Evolutionary conservation across 257 asterid species (phyloP).

Genomic region (Solanum dulcamara): DNA sequence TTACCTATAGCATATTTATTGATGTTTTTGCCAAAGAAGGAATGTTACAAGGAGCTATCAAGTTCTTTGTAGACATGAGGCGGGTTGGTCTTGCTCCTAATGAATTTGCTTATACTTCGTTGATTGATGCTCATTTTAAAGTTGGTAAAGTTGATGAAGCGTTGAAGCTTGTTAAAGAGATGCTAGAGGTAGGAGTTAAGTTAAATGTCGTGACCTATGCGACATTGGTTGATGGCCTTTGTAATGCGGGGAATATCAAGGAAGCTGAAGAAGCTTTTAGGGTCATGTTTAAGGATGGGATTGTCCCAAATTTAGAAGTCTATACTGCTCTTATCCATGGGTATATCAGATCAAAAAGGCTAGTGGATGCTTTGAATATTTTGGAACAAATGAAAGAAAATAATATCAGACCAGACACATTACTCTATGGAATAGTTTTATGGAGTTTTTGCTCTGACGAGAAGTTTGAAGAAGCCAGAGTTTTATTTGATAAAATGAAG

Average conservation of each 20-base stretch:
- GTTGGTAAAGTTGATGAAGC: slow-evolving; percentile 50
- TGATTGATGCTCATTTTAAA: slow-evolving; percentile 75
- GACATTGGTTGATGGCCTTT: slow-evolving; percentile 65
- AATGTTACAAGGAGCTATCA: slow-evolving; percentile 65
- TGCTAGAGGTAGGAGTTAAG: slow-evolving; percentile 54
- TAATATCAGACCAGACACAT: slow-evolving; percentile 41
- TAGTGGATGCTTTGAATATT: slow-evolving; percentile 53
- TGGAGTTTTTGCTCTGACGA: slow-evolving; percentile 74
- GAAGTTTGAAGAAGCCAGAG: slow-evolving; percentile 54
- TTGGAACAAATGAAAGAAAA: slow-evolving; percentile 46
- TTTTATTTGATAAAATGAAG: slow-evolving; percentile 61
- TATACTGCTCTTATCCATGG: slow-evolving; percentile 78
- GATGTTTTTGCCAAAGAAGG: slow-evolving; percentile 94
- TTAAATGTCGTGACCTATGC: slow-evolving; percentile 64
- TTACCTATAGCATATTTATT: slow-evolving; percentile 78
- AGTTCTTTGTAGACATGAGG: slow-evolving; percentile 79
- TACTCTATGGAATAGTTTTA: slow-evolving; percentile 60
- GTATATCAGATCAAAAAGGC: slow-evolving; percentile 49
- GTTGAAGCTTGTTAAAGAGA: slow-evolving; percentile 66
- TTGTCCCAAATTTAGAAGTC: slow-evolving; percentile 53
- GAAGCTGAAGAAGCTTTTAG: slow-evolving; percentile 75
- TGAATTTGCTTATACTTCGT: slow-evolving; percentile 71
- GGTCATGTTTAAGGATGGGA: slow-evolving; percentile 41
- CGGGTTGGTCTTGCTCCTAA: slow-evolving; percentile 76
- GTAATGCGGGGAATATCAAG: slow-evolving; percentile 52